Base-by-base conservation (phyloP, 176 grass and related monocot species). In the Puccinellia tenuiflora region DNA sequence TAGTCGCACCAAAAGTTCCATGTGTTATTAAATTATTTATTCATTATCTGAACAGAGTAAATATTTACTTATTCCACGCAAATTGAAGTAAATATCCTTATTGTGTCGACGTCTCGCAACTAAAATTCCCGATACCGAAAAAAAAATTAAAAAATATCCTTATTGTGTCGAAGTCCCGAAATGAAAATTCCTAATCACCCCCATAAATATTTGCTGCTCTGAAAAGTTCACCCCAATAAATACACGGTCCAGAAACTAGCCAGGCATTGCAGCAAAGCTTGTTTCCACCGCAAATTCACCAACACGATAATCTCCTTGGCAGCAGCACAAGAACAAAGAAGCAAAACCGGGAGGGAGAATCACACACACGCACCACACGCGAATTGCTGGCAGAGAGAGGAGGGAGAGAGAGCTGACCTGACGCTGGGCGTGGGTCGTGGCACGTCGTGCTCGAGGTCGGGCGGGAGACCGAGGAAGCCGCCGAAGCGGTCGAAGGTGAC, bases 401-500 rank as follows among this genome's bases (percentile, higher is more conserved):
- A 61, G 4, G 6, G 54, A 25, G n/a, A 5, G 46, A 16, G 37
- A 50, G 53, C 26, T 79, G 46, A 99, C 97, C 96, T 96, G 87
- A 93, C 93, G 76, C 97, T 89, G 68, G 97, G 97, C 62, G 83
- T 82, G 40, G 82, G 83, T 0, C 35, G 16, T 0, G 85, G 97
- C 79, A 99, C 85, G 30, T 99, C 91, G 8, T 89, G 85, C 77
- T 96, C 83, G 47, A 96, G 75, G 87, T 99, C 93, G 12, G 88
- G 83, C 25, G 97, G 97, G 53, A 99, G 90, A 14, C 97, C 97
- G 74, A 96, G 93, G 82, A 99, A 99, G 1, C 97, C 97, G 9
- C 85, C 89, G 68, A 94, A 99, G 52, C 87, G 93, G 88, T 99
- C 97, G 88, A 99, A 94, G 56, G 93, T 96, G 55, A 99, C 97